Percentiles rank a stretch among this genome's conserved stretches.
Conservation (phyloP, 2,329 filamentous ascomycete genomes). For the Nothophaeocryptopus gaeumannii region DNA sequence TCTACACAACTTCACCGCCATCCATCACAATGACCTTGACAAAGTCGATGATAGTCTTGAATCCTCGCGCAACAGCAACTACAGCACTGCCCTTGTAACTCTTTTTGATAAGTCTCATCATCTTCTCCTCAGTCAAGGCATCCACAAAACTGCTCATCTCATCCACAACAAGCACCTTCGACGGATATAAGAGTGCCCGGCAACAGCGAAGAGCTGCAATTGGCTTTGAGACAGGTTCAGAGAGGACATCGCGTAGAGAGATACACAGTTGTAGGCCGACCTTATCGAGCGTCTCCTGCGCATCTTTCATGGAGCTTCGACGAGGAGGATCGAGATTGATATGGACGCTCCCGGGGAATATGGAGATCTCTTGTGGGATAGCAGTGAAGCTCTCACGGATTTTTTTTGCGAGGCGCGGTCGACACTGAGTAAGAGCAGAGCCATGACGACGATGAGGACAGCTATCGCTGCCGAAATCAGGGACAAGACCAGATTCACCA, state of each 20-base stretch:
- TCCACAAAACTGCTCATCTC: conserved; percentile 50
- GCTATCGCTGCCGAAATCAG: conserved; percentile 39
- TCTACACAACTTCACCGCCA: conserved; percentile 48
- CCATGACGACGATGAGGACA: conserved; percentile 31
- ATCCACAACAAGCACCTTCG: conserved; percentile 42
- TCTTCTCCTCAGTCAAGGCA: conserved; percentile 54
- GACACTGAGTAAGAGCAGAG: conserved; percentile 41
- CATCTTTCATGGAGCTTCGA: conserved; percentile 38
- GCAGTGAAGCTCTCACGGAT: conserved; percentile 48
- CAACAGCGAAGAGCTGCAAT: conserved; percentile 51
- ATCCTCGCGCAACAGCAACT: conserved; percentile 56
- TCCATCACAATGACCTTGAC: conserved; percentile 54
- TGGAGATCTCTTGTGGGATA: conserved; percentile 53
- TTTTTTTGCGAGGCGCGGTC: conserved; percentile 41
- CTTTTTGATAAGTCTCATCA: conserved; percentile 50
- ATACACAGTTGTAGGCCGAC: conserved; percentile 40
- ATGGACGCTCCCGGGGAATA: conserved; percentile 49
- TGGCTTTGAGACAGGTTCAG: conserved; percentile 47
- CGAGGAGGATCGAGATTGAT: conserved; percentile 48
- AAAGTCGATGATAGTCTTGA: conserved; percentile 56
- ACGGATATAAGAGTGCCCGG: conserved; percentile 46
- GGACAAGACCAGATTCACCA: conserved; percentile 37
- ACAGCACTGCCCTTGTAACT: conserved; percentile 59
- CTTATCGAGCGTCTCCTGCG: conserved; percentile 45
- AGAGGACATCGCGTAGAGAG: conserved; percentile 27